These are phyloP conservation scores for Taphrina populina DNA, from an alignment of 1,139 yeast genomes.

Conservation along the genomic window DNA sequence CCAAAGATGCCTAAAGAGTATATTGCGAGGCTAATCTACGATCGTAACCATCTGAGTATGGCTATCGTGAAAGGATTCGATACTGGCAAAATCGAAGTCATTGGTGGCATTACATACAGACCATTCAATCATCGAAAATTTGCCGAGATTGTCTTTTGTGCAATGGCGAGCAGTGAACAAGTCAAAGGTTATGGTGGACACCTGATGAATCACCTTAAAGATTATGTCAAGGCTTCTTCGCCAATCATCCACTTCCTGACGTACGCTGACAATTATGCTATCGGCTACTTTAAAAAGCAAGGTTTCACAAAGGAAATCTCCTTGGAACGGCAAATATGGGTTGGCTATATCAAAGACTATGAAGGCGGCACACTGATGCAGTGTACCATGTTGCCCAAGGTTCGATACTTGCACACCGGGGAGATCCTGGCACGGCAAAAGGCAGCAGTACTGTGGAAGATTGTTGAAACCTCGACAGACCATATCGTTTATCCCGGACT, in stretches of 20 bases:
- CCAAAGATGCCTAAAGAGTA: constrained; percentile 99
- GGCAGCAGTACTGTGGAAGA: constrained; percentile 85
- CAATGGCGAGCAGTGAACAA: constrained; percentile 94
- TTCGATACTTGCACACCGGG: constrained; percentile 83
- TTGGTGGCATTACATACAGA: constrained; percentile 94
- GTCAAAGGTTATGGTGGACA: constrained; percentile 98
- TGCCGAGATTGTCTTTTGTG: constrained; percentile 98
- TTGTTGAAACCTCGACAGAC: constrained; percentile 72
- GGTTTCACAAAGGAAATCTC: constrained; percentile 95
- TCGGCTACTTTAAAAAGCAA: constrained; percentile 96
- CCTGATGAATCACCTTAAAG: constrained; percentile 94
- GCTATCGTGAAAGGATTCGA: constrained; percentile 76
- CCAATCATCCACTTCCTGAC: constrained; percentile 85
- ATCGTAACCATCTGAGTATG: constrained; percentile 88
- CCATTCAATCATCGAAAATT: constrained; percentile 88
- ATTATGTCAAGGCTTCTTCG: constrained; percentile 86
- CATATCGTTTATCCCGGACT: constrained; percentile 82
- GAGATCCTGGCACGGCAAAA: constrained; percentile 82
- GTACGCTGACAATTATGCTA: constrained; percentile 97
- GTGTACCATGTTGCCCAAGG: constrained; percentile 85
- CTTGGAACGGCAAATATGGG: constrained; percentile 82
- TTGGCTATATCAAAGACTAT: constrained; percentile 97
- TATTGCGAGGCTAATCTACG: constrained; percentile 90
- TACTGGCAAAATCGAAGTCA: constrained; percentile 73
- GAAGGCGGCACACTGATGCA: constrained; percentile 99